Conservation (phyloP, 1,139 yeast genomes). For the Candida tetrigidarum region DNA sequence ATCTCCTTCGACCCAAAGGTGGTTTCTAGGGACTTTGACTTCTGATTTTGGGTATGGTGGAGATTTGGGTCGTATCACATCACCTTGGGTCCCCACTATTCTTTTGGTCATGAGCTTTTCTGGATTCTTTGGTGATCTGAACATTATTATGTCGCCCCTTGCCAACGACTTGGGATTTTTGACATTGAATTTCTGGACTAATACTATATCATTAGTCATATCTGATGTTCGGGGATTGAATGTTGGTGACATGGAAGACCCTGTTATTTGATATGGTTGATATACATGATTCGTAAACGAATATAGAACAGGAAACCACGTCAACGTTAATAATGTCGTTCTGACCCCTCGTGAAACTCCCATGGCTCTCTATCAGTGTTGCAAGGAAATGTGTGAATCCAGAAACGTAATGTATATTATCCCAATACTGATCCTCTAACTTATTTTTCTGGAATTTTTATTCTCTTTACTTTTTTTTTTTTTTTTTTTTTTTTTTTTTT, state of each 20-base stretch:
- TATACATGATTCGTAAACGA: slow-evolving; percentile 72
- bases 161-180: slow-evolving; percentile 47
- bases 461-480: not conserved
- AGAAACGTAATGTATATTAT: too few relatives aligned
- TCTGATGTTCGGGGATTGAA: slow-evolving; percentile 67
- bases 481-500: slow-evolving; percentile 4
- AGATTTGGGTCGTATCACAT: slow-evolving; percentile 59
- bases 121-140: slow-evolving; percentile 81
- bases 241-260: slow-evolving; percentile 89
- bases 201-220: slow-evolving; percentile 64
- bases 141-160: slow-evolving; percentile 75
- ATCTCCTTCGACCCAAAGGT: slow-evolving; percentile 95
- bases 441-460: too few relatives aligned
- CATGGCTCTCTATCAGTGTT: slow-evolving; percentile 8
- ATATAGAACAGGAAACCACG: slow-evolving; percentile 83
- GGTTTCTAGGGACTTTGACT: slow-evolving; percentile 73
- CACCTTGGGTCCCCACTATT: slow-evolving; percentile 76
- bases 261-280: slow-evolving; percentile 78
- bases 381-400: not conserved
- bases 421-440: too few relatives aligned
- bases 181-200: slow-evolving; percentile 68
- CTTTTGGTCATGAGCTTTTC: slow-evolving; percentile 75
- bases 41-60: slow-evolving; percentile 65
- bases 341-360: slow-evolving; percentile 18
- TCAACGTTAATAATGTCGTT: slow-evolving; percentile 34